phyloP scores from a whole-genome alignment of 2,329 filamentous ascomycete genomes.

The Botrytis squamosa region DNA sequence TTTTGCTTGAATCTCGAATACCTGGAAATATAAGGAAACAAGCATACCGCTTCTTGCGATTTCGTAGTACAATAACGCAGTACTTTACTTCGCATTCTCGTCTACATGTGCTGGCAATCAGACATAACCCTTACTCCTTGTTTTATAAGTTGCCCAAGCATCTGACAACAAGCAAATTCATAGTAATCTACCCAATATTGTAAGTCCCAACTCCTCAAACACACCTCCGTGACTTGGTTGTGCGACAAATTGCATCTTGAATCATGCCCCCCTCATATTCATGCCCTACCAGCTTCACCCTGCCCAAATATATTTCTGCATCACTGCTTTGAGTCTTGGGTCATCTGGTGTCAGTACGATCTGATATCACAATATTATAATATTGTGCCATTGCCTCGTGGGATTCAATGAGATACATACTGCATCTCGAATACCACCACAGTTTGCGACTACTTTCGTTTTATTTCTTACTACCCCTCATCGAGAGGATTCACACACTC shows the following conservation, averaged over 20 bases:
- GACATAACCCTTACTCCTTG: slow-evolving; percentile 22
- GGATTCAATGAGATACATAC: not conserved
- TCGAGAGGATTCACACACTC: slow-evolving; percentile 13
- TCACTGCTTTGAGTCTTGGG: slow-evolving; percentile 19
- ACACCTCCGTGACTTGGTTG: slow-evolving; percentile 8
- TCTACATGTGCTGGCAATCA: slow-evolving; percentile 15
- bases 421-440: not conserved
- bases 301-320: slow-evolving; percentile 18
- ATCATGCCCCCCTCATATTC: slow-evolving; percentile 14
- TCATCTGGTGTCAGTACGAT: slow-evolving; percentile 21
- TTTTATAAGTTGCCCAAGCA: slow-evolving; percentile 14
- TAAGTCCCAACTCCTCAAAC: slow-evolving; percentile 13
- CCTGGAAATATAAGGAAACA: slow-evolving; percentile 16
- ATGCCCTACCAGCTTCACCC: slow-evolving; percentile 21
- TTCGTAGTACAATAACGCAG: not conserved
- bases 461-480: not conserved
- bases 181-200: slow-evolving; percentile 14
- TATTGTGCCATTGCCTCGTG: slow-evolving; percentile 17
- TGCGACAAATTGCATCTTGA: slow-evolving; percentile 5
- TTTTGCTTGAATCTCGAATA: slow-evolving; percentile 22
- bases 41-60: slow-evolving; percentile 18
- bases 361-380: slow-evolving; percentile 12
- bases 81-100: slow-evolving; percentile 10
- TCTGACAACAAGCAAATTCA: slow-evolving; percentile 11
- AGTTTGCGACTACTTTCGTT: slow-evolving; percentile 14